Base-by-base conservation (phyloP, 164 flowering plant species). In the Akebia trifoliata region DNA sequence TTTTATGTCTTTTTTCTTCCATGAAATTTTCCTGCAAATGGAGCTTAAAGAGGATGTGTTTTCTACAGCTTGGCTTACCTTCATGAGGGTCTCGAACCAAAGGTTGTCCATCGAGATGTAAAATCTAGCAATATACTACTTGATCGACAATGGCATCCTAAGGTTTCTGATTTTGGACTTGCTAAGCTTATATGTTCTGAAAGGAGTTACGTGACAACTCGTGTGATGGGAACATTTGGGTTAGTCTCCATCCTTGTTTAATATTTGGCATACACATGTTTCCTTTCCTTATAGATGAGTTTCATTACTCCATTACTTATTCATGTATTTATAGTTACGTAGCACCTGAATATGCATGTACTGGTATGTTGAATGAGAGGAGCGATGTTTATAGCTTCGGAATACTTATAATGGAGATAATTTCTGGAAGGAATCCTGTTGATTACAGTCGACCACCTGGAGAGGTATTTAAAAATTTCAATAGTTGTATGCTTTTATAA, bases 331-430 rank as follows among this genome's bases (percentile, higher is more conserved):
- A 43, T 56, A 90, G 95, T 22, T 90, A 90, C 74, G 91, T 90
- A 47, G 95, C 97, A 14, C 97, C 97, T 4, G 95, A 90, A 68
- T 87, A 90, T 75, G 97, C 97, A 52, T 81, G 97, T 70, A 86
- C 97, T 28, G 97, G 95, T 48, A 82, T 87, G 95, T 71, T 90
- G 72, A 87, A 72, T 65, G 95, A 87, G 70, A 85, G 80, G 73
- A 87, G 94, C 62, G 94, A 90, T 69, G 65, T 85, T 15, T 90
- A 87, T 70, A 87, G 97, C 74, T 90, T 87, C 60, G 95, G 94
- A 6, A 75, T 90, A 53, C 78, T 90, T 17, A 78, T 87, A 10
- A 87, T 90, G 97, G 97, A 90, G 75, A 70, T 84, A 11, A 82
- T 90, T 24, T 53, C 95, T 29, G 95, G 91, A 31, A 76, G 95